Conservation (phyloP, 306 rosid genomes). For the Glycine tomentella region DNA sequence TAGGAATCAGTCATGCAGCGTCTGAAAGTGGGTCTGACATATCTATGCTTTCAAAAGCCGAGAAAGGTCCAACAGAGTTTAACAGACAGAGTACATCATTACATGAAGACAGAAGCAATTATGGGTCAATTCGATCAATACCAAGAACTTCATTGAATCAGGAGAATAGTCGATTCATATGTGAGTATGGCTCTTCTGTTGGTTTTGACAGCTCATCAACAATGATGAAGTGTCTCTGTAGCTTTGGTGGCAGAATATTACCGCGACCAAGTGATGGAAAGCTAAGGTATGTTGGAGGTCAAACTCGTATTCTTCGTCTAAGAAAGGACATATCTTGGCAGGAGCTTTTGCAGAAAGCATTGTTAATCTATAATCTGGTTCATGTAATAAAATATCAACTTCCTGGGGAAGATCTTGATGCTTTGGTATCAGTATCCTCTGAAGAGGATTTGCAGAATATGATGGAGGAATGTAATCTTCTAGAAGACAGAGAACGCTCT, state of each 20-base stretch:
- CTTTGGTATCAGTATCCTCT: constrained; percentile 79
- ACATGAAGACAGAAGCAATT: constrained; percentile 56
- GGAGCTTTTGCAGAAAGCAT: constrained; percentile 69
- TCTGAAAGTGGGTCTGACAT: constrained; percentile 61
- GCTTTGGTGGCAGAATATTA: constrained; percentile 79
- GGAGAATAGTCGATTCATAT: constrained; percentile 54
- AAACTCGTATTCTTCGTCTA: constrained; percentile 71
- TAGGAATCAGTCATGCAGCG: constrained; percentile 58
- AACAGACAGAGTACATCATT: constrained; percentile 55
- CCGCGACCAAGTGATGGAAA: constrained; percentile 84
- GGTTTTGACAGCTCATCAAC: constrained; percentile 57
- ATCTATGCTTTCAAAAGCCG: constrained; percentile 55
- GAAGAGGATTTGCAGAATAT: constrained; percentile 88
- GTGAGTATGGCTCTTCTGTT: constrained; percentile 55
- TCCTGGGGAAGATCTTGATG: constrained; percentile 94
- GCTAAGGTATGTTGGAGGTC: constrained; percentile 84
- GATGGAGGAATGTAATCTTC: constrained; percentile 76
- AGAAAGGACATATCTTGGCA: constrained; percentile 72
- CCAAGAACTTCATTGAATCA: constrained; percentile 58
- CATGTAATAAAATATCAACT: constrained; percentile 79
- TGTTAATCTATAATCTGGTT: constrained; percentile 61
- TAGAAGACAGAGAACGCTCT: constrained; percentile 55
- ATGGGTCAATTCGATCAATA: constrained; percentile 60
- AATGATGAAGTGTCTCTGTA: constrained; percentile 72
- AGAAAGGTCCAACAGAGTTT: constrained; percentile 59